Evolutionary conservation across 1,139 yeast species (phyloP).

Genomic region (Zhuliangozyma blackwelliae): DNA sequence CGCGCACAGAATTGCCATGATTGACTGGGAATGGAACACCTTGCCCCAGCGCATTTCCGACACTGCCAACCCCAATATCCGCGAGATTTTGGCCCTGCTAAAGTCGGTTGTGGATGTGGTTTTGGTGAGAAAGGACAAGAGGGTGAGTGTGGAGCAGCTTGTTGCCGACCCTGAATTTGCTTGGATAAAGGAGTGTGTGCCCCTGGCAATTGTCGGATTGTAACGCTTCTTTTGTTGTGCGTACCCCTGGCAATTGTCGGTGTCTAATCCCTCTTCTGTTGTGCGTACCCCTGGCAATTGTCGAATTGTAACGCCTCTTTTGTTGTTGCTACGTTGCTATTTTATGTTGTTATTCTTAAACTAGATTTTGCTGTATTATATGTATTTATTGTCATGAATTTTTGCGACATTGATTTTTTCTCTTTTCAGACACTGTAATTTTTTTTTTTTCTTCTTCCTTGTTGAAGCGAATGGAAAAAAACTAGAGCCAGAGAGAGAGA

Average conservation of each 20-base stretch:
- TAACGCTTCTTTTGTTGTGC: neutral
- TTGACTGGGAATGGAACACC: conserved; percentile 80
- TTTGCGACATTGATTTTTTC: too few relatives aligned
- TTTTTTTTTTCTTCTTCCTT: too few relatives aligned
- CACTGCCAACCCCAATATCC: conserved; percentile 14
- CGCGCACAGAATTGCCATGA: conserved; percentile 86
- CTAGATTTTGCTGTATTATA: too few relatives aligned
- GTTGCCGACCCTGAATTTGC: conserved; percentile 12
- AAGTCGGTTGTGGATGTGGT: conserved; percentile 29
- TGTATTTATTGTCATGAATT: too few relatives aligned
- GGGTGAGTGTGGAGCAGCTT: conserved; percentile 17
- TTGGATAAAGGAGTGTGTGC: conserved; percentile 19
- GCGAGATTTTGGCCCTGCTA: conserved; percentile 22
- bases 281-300: conserved; percentile 12
- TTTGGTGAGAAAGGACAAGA: conserved; percentile 37
- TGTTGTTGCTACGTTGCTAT: too few relatives aligned
- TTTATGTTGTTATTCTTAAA: too few relatives aligned
- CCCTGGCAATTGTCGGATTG: conserved; percentile 7
- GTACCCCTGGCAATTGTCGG: conserved; percentile 12
- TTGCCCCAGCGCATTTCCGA: conserved; percentile 10
- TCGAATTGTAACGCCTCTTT: neutral
- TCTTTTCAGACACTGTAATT: too few relatives aligned
- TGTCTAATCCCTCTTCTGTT: too few relatives aligned
- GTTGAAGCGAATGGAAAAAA: too few relatives aligned
- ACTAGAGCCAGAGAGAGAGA: too few relatives aligned